A percentile compares a stretch with the other conserved stretches of the same genome.
These are phyloP conservation scores for Aspergillus homomorphus DNA, from an alignment of 495 filamentous ascomycete species.

Conservation along the genomic window DNA sequence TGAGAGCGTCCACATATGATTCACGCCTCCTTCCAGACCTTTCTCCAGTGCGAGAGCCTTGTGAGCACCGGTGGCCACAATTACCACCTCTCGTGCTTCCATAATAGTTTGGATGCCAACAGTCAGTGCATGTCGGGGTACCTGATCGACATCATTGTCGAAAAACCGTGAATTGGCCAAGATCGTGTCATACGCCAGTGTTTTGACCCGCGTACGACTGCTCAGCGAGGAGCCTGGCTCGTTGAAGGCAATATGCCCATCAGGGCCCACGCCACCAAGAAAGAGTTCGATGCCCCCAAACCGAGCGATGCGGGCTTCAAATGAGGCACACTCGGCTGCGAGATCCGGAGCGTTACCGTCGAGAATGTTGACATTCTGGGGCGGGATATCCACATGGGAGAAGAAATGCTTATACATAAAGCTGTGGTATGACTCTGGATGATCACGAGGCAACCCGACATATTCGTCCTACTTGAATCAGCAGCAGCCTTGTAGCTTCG, in stretches of 20 bases:
- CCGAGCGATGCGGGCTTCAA: slow-evolving; percentile 73
- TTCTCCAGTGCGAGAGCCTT: slow-evolving; percentile 79
- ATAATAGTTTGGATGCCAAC: slow-evolving; percentile 86
- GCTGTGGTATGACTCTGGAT: slow-evolving; percentile 80
- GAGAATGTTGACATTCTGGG: slow-evolving; percentile 80
- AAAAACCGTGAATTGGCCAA: slow-evolving; percentile 85
- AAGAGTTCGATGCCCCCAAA: slow-evolving; percentile 82
- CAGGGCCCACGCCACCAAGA: slow-evolving; percentile 78
- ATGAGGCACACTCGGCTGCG: slow-evolving; percentile 71
- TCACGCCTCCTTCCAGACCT: slow-evolving; percentile 77
- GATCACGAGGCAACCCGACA: slow-evolving; percentile 74
- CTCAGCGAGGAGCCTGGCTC: slow-evolving; percentile 79
- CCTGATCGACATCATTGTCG: slow-evolving; percentile 63
- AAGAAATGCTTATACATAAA: slow-evolving; percentile 95
- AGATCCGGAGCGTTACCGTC: slow-evolving; percentile 76
- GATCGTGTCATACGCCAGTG: slow-evolving; percentile 82
- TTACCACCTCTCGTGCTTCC: slow-evolving; percentile 77
- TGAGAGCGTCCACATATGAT: slow-evolving; percentile 88
- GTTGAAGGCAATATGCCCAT: slow-evolving; percentile 89
- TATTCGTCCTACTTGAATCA: slow-evolving; percentile 69
- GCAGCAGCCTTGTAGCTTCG: neutral
- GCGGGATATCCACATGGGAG: slow-evolving; percentile 78
- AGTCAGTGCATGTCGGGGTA: slow-evolving; percentile 80
- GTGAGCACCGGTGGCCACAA: slow-evolving; percentile 75
- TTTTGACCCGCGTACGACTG: slow-evolving; percentile 80